Evolutionary conservation across 2,329 filamentous ascomycete species (phyloP).

Genomic region (Periglandula ipomoeae): DNA sequence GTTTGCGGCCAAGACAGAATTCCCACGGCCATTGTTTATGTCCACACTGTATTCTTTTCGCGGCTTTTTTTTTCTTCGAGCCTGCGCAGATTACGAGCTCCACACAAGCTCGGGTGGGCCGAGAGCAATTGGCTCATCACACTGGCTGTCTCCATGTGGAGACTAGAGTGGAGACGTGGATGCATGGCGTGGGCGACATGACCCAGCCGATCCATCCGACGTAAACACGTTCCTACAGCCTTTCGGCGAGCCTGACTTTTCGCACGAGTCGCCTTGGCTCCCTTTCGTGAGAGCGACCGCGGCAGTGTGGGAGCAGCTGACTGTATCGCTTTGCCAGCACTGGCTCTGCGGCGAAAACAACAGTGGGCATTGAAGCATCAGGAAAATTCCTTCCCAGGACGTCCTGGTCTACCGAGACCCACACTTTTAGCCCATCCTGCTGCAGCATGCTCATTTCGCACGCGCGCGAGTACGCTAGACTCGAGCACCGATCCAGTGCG

Average conservation of each 20-base stretch:
- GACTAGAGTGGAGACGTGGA: conserved; percentile 2
- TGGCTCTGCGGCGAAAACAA: neutral
- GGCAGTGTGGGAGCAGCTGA: no score
- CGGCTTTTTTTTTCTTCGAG: conserved; percentile 13
- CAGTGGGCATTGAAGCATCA: neutral
- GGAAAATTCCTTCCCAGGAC: neutral
- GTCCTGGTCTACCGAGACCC: neutral
- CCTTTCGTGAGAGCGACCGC: neutral
- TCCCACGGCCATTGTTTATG: conserved; percentile 10
- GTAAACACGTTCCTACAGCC: conserved; percentile 7
- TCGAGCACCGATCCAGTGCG: neutral
- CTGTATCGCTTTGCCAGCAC: no score
- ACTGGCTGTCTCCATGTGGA: conserved; percentile 17
- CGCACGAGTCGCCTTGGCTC: neutral
- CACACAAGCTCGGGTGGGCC: conserved; percentile 23
- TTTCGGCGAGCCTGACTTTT: neutral
- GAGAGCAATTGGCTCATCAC: conserved; percentile 18
- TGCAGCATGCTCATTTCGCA: neutral
- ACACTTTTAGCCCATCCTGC: neutral
- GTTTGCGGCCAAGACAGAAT: neutral
- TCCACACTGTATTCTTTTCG: conserved; percentile 14
- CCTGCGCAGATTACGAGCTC: conserved; percentile 22
- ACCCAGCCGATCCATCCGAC: conserved; percentile 16
- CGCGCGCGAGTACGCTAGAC: neutral
- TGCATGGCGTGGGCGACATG: neutral